Evolutionary conservation across 192 early-diverging fungal genomes (phyloP), one percentile per base, ranked within the genome.

Genomic region (Spizellomyces punctatus): DNA sequence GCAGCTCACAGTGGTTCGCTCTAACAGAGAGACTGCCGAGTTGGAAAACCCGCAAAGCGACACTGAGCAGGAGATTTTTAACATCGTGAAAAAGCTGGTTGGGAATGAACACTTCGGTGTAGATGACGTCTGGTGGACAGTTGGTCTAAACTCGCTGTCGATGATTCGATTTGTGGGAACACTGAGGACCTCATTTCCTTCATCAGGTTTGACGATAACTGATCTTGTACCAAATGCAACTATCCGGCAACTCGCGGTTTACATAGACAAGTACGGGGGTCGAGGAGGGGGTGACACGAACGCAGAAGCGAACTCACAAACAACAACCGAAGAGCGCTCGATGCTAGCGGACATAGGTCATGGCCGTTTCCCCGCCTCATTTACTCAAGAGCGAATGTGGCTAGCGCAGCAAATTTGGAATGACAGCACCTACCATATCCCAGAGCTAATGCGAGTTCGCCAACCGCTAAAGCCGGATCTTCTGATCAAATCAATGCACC

Each of bases 311-410:
- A 12, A 12, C 19, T 41, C 16, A 10, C 17, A 45, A 64, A 12
- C 9, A 44, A 10, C 27, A 10, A 27, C 41, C 6, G 27, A 64
- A 44, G 27, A n/a, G 9, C 14, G 63, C 43, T 19, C 43, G 9
- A n/a, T n/a, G n/a, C n/a, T n/a, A n/a, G n/a, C n/a, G n/a, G n/a
- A n/a, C n/a, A n/a, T n/a, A n/a, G n/a, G n/a, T n/a, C n/a, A n/a
- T n/a, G 43, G 19, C 16, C 63, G 16, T 8, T 69, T 43, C 41
- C 67, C 67, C n/a, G 43, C 43, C 41, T 69, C 67, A 17, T 10
- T 12, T 57, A 8, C 67, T 6, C 67, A 69, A 42, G 16, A 69
- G 56, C 67, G 67, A 9, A 58, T 69, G 55, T 69, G 67, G 67
- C 50, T 69, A 7, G 67, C 67, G 8, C 67, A 69, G 56, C 14